Conservation (phyloP, 1,284 basidiomycete genomes). For the Volvariella surrecta region DNA sequence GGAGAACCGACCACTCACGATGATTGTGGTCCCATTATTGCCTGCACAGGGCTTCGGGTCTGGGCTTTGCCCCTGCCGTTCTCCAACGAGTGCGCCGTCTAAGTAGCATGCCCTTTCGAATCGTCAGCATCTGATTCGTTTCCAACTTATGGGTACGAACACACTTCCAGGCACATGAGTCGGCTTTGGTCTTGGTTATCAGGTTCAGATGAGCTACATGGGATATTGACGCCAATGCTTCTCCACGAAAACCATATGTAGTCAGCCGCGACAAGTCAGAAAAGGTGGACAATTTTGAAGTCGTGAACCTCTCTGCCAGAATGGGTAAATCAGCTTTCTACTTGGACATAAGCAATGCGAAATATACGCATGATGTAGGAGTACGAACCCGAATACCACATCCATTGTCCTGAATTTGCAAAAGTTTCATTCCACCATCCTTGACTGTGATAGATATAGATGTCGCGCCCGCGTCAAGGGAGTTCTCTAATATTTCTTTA, state of each 20-base stretch:
- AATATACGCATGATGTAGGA: neutral
- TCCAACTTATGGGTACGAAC: neutral
- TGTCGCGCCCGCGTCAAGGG: slow-evolving; percentile 87
- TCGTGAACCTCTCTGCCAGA: slow-evolving; percentile 93
- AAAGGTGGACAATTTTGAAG: slow-evolving; percentile 86
- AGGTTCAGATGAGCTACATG: slow-evolving; percentile 89
- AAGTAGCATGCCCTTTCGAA: slow-evolving; percentile 64
- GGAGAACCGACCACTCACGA: slow-evolving; percentile 35
- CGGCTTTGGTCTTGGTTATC: slow-evolving; percentile 78
- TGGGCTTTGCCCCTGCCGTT: slow-evolving; percentile 56
- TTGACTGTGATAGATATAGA: slow-evolving; percentile 86
- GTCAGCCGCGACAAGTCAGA: slow-evolving; percentile 80
- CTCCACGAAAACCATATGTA: slow-evolving; percentile 97
- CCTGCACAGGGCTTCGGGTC: slow-evolving; percentile 90
- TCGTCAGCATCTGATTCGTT: slow-evolving; percentile 3
- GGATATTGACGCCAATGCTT: slow-evolving; percentile 94
- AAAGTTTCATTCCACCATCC: slow-evolving; percentile 91
- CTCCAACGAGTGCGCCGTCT: slow-evolving; percentile 64
- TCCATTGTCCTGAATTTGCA: slow-evolving; percentile 97
- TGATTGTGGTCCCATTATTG: slow-evolving; percentile 90
- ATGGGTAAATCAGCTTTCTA: slow-evolving; percentile 78
- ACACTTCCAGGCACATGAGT: slow-evolving; percentile 86
- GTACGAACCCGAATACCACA: slow-evolving; percentile 83
- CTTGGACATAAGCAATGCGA: slow-evolving; percentile 1
- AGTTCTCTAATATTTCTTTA: slow-evolving; percentile 95